phyloP scores from a whole-genome alignment of 192 early-diverging fungal genomes.

The Backusella australiensis region DNA sequence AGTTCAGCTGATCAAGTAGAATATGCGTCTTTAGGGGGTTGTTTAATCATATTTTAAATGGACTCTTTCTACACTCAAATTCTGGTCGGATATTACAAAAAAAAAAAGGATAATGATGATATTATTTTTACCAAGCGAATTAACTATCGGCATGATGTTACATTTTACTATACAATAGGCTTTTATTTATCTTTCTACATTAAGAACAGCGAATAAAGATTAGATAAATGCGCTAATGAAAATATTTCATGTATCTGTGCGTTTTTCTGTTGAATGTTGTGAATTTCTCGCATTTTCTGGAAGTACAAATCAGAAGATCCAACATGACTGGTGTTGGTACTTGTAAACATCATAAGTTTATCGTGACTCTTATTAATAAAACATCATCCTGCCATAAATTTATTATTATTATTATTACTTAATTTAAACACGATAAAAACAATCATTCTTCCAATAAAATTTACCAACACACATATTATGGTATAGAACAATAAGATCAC shows the following conservation, averaged over 20 bases:
- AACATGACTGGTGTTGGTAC: not conserved
- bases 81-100: no score
- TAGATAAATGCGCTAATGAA: not conserved
- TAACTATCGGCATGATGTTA: not conserved
- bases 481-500: not conserved
- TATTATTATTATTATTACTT: no score
- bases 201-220: not conserved
- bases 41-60: no score
- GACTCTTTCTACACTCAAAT: no score
- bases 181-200: no score
- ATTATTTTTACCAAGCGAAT: not conserved
- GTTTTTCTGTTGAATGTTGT: not conserved
- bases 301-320: not conserved
- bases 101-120: no score
- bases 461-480: no score
- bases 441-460: no score
- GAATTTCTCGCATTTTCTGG: not conserved
- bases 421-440: no score
- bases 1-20: no score
- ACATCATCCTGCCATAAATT: not conserved
- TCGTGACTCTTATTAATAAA: not conserved
- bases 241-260: not conserved
- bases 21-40: not conserved
- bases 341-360: not conserved
- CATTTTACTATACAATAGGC: not conserved